Conservation (phyloP, 2,329 filamentous ascomycete species). For the Dactylellina leptospora region DNA sequence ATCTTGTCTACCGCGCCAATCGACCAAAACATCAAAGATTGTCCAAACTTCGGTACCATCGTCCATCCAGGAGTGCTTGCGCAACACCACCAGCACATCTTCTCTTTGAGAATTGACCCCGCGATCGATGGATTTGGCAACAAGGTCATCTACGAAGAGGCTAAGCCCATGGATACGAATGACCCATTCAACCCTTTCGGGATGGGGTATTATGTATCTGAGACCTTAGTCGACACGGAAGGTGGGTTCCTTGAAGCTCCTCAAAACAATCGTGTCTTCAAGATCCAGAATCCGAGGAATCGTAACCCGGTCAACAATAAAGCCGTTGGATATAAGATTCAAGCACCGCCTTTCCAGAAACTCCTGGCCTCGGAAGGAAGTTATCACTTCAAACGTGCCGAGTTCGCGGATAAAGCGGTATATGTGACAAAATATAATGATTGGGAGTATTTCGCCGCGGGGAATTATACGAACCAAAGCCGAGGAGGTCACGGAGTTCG, state of each 20-base stretch:
- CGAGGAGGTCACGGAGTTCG: conserved; percentile 67
- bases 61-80: conserved; percentile 76
- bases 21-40: conserved; percentile 70
- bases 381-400: conserved; percentile 65
- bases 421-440: conserved; percentile 68
- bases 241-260: conserved; percentile 64
- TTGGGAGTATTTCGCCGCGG: conserved; percentile 66
- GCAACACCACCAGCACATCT: conserved; percentile 79
- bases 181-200: conserved; percentile 66
- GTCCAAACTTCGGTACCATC: conserved; percentile 70
- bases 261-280: conserved; percentile 66
- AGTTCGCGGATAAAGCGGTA: conserved; percentile 67
- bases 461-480: conserved; percentile 68
- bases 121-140: conserved; percentile 69
- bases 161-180: conserved; percentile 69
- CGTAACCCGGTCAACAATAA: conserved; percentile 67
- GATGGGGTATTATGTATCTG: conserved; percentile 59
- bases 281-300: conserved; percentile 67
- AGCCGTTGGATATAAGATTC: conserved; percentile 68
- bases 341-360: conserved; percentile 68
- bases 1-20: conserved; percentile 74
- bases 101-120: conserved; percentile 73
- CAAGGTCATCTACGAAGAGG: conserved; percentile 68
- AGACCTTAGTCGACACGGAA: conserved; percentile 56
- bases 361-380: conserved; percentile 65